Conservation (phyloP, 176 grass and related monocot species). For the Lolium multiflorum region DNA sequence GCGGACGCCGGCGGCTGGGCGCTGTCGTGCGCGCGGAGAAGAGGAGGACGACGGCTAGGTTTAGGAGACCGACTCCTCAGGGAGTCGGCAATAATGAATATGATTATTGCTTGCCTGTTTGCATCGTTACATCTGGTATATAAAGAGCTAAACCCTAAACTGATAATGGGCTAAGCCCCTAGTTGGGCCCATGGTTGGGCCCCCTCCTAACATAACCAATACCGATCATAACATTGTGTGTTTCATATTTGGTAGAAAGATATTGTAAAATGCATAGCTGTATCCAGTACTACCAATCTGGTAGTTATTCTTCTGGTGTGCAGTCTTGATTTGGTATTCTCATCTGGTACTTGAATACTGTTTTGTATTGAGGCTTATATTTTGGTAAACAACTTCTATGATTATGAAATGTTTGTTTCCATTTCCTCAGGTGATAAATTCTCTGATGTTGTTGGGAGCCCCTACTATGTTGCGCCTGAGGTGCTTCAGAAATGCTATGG, state of each 20-base stretch:
- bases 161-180: no score
- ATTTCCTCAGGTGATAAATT: slow-evolving; percentile 79
- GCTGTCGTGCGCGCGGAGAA: no score
- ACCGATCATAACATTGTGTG: no score
- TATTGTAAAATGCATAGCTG: not conserved
- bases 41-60: no score
- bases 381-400: not conserved
- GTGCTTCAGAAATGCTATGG: slow-evolving; percentile 96
- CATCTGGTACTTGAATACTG: slow-evolving; percentile 18
- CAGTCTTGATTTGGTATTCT: not conserved
- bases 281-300: not conserved
- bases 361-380: not conserved
- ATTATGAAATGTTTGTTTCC: slow-evolving; percentile 19
- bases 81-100: no score
- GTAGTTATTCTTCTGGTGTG: slow-evolving; percentile 13
- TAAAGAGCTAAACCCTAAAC: no score
- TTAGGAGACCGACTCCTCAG: no score
- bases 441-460: slow-evolving; percentile 96
- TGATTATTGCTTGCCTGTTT: no score
- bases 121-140: no score
- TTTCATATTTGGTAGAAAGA: slow-evolving; percentile 6
- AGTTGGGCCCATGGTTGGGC: no score
- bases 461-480: slow-evolving; percentile 98
- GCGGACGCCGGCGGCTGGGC: no score
- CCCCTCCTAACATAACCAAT: no score